phyloP scores from a whole-genome alignment of 2,329 filamentous ascomycete genomes.

The Thelonectria discophora region DNA sequence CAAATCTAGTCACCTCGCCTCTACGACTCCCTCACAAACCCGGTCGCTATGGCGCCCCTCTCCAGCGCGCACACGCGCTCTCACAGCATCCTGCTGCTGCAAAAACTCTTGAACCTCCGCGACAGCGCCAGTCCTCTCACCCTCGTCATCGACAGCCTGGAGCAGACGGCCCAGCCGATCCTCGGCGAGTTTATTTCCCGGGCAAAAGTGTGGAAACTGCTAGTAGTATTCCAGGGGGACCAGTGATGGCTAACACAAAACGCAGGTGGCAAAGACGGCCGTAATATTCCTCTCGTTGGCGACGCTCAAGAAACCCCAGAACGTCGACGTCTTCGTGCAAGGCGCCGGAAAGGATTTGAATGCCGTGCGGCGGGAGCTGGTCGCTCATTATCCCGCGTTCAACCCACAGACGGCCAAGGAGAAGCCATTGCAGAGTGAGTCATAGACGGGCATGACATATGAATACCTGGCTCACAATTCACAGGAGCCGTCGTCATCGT shows the following conservation, averaged over 20 bases:
- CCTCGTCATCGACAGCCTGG: slow-evolving; percentile 82
- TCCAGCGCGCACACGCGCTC: slow-evolving; percentile 74
- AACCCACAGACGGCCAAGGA: slow-evolving; percentile 50
- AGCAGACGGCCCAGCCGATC: slow-evolving; percentile 78
- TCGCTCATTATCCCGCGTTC: slow-evolving; percentile 56
- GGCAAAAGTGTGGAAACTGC: slow-evolving; percentile 66
- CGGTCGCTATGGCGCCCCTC: slow-evolving; percentile 60
- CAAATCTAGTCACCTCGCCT: too few species aligned
- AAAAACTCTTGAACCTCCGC: slow-evolving; percentile 80
- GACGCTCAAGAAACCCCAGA: slow-evolving; percentile 70
- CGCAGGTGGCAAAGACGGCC: slow-evolving; percentile 69
- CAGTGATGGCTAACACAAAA: slow-evolving; percentile 3
- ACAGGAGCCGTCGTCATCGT: slow-evolving; percentile 79
- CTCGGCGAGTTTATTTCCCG: slow-evolving; percentile 77
- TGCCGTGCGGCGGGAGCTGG: slow-evolving; percentile 67
- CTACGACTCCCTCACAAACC: background rate
- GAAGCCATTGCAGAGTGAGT: slow-evolving; percentile 56
- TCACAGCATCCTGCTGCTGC: slow-evolving; percentile 84
- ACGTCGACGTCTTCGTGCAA: slow-evolving; percentile 73
- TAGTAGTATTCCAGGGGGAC: background rate
- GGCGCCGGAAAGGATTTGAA: slow-evolving; percentile 67
- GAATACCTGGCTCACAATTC: slow-evolving; percentile 3
- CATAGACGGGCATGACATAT: background rate
- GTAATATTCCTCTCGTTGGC: slow-evolving; percentile 82
- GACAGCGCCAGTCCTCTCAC: slow-evolving; percentile 88